Base-by-base conservation (phyloP, 805 yeast genomes). In the Cephaloascus albidus region DNA sequence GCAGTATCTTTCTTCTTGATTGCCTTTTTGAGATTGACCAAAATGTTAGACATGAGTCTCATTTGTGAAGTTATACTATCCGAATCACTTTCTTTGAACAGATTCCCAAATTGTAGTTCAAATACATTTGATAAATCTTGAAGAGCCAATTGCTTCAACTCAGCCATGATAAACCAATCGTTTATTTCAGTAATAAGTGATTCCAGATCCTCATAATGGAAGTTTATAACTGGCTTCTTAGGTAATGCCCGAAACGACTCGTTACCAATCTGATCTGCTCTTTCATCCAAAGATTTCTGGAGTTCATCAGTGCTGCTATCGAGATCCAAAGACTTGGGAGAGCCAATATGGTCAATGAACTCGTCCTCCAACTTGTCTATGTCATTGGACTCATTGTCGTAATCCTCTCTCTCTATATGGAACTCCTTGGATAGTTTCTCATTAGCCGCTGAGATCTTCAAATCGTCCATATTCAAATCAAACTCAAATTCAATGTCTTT, bases 301-400 rank as follows among this genome's bases (percentile, higher is more conserved):
- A 50, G 52, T 5, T 31, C 8, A 32, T 18, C 39, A 45, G 45
- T n/a, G n/a, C n/a, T n/a, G n/a, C n/a, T n/a, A n/a, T n/a, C n/a
- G n/a, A n/a, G n/a, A 41, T 43, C 14, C 8, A 17, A 20, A 14
- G 8, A 23, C 28, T 23, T 23, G 18, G 47, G 39, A 3, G 60
- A 59, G 40, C 63, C 65, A 0, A 70, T 69, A 43, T 65, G 63
- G 42, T 67, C 70, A n/a, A 64, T 65, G 38, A 64, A 59, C 44
- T 63, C 66, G 42, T 68, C 76, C 38, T 72, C 76, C 35, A 72
- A 60, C 42, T 65, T 60, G 43, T 70, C 74, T 18, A 65, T 65
- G 56, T 67, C 62, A 6, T 53, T 42, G 14, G 42, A 43, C 3
- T 36, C 30, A 3, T 18, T 41, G 2, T 47, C 54, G 26, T 46